Evolutionary conservation across 1,284 basidiomycete species (phyloP), one percentile per base, ranked within the genome.

Genomic region (Ganoderma resinaceum): DNA sequence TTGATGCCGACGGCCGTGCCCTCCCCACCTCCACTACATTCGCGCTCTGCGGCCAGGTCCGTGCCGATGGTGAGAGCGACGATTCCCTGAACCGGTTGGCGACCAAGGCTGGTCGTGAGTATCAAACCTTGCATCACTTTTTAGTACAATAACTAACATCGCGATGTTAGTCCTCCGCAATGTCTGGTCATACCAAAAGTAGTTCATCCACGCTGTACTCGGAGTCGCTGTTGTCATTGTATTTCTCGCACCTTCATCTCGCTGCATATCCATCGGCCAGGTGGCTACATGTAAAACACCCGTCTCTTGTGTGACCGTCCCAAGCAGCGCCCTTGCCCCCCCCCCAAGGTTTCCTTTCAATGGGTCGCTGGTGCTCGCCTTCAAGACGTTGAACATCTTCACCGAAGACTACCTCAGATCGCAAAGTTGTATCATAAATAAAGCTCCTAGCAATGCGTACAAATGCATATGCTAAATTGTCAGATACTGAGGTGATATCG

Each of bases 61-160:
- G 98, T 77, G 93, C 95, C 74, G 92, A 93, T 82, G 98, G 96
- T 77, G 98, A 99, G 89, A 90, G 94, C 75, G 97, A 99, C 78
- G 98, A 99, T 83, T 95, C 95, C 66, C 82, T 99, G 80, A 99
- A 99, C 91, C 90, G 97, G 80, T 87, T 99, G 81, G 96, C 96
- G 73, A 98, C 97, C 75, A 93, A 94, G 86, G 95, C 93, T 76
- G 97, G 97, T 77, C 84, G 97, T 99, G 84, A 89, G 96, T 92
- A 70, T 69, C 71, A 49, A 68, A 14, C 61, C 26, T 42, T 12
- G 31, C 52, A 29, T 75, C 66, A 68, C 20, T 29, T 35, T 52
- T 55, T n/a, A 12, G 64, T 37, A 58, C 26, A 7, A 52, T 43
- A 62, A 20, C 66, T 63, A 20, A 63, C 61, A 9, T 53, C 53